These are phyloP conservation scores for Chlamydomonas urium DNA, from an alignment of 139 green algal species.

Conservation along the genomic window DNA sequence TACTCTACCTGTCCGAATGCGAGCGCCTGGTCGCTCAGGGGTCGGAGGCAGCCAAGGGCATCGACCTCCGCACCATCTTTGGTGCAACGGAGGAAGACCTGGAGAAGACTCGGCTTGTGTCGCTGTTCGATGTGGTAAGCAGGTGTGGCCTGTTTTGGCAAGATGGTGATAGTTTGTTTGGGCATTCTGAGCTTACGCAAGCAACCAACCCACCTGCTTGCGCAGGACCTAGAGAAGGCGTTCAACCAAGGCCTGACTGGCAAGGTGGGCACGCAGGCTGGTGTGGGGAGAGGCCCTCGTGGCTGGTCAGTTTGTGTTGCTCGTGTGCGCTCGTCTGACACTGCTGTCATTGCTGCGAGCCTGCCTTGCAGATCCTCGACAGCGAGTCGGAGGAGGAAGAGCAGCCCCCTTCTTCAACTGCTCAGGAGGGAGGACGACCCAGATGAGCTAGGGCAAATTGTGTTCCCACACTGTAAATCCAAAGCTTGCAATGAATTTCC, in stretches of 20 bases:
- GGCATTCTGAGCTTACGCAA: background rate
- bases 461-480: no score
- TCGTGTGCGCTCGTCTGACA: no score
- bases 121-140: conserved; percentile 1
- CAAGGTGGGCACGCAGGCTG: background rate
- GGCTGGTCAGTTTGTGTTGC: no score
- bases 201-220: background rate
- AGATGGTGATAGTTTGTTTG: background rate
- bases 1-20: conserved; percentile 86
- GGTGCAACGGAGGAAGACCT: conserved; percentile 14
- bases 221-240: no score
- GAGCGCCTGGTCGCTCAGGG: conserved; percentile 61
- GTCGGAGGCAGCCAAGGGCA: conserved; percentile 37
- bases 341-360: no score
- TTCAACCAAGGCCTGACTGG: no score
- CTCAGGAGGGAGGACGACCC: no score
- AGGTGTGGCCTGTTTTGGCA: background rate
- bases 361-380: no score
- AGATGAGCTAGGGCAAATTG: no score
- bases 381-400: no score
- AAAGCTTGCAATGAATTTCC: no score
- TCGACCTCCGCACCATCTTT: conserved; percentile 50
- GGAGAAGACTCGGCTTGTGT: background rate
- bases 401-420: no score
- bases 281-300: background rate